Evolutionary conservation across 2,329 filamentous ascomycete genomes (phyloP), one percentile per base, ranked within the genome.

Genomic region (Diaporthe eres): DNA sequence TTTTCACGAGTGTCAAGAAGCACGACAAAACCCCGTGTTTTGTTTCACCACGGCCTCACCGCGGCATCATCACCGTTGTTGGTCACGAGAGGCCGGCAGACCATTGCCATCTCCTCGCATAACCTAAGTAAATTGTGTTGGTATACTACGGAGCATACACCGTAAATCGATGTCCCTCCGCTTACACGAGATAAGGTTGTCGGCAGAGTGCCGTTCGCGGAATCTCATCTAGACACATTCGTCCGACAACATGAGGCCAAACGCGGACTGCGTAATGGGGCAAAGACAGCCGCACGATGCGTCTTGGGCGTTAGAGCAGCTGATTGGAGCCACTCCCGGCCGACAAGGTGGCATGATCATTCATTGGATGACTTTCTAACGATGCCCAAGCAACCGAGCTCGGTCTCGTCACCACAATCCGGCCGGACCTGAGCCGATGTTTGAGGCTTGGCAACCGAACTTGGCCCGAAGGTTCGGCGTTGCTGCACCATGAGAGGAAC

Each of bases 401-500:
- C 65, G 47, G 65, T 70, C 65, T 70, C 34, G 65, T 70, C n/a
- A 42, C 31, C 49, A 34, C 47, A 55, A 22, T 22, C 65, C 47
- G 49, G 49, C 65, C 65, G 65, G 34, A 55, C 65, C 65, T 70
- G 28, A 22, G 49, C 65, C 65, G 65, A 70, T 70, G 65, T 70
- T 55, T 55, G 47, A 70, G 47, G 47, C 65, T 70, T 70, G 65
- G 65, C 65, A 70, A 70, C 65, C 49, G 49, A 70, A 70, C 65
- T 70, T 70, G 65, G 65, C 65, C 65, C 65, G 65, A 70, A 55
- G 15, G 47, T 42, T 55, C 65, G 65, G 65, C 65, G 15, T 55
- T 55, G 65, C 49, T 53, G 34, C 65, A 55, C 65, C 28, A 55
- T 70, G n/a, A 39, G 47, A 53, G 44, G 49, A 70, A 53, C 47